Conservation (phyloP, 2,329 filamentous ascomycete genomes). For the Paraphoma chrysanthemicola region DNA sequence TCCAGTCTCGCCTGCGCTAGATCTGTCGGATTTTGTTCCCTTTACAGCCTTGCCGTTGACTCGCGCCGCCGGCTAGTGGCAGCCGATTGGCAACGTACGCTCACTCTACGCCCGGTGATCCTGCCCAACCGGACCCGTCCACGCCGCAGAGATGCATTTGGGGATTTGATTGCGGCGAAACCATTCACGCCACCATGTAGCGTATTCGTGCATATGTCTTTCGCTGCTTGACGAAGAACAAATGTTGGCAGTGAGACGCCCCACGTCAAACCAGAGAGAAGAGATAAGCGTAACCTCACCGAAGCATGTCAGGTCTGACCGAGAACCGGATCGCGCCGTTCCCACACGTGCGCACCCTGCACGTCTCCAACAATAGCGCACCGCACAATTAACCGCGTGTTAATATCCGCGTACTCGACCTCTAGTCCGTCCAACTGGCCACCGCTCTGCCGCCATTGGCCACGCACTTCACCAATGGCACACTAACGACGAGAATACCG, state of each 20-base stretch:
- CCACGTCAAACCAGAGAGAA: background rate
- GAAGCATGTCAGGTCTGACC: background rate
- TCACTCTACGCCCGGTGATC: constrained; percentile 5
- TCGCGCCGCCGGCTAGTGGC: constrained; percentile 4
- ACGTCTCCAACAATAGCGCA: constrained; percentile 8
- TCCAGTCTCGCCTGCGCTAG: background rate
- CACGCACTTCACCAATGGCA: constrained; percentile 4
- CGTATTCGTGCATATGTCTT: background rate
- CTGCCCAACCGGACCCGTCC: constrained; percentile 1
- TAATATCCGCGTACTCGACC: constrained; percentile 4
- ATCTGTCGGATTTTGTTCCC: constrained; percentile 1
- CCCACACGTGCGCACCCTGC: constrained; percentile 12
- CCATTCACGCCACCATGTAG: background rate
- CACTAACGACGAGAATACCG: constrained; percentile 11
- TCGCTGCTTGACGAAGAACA: background rate
- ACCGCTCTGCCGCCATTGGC: constrained; percentile 12
- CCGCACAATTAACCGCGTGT: constrained; percentile 8
- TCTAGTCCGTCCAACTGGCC: constrained; percentile 1
- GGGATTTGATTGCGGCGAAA: background rate
- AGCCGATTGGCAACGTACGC: constrained; percentile 4
- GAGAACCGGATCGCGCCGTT: constrained; percentile 4
- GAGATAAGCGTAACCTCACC: too few relatives aligned
- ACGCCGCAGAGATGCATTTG: constrained; percentile 2
- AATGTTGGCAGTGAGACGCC: background rate
- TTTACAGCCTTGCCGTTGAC: background rate